Base-by-base conservation (phyloP, 768 basidiomycete species). In the Lentinula guzmanii region DNA sequence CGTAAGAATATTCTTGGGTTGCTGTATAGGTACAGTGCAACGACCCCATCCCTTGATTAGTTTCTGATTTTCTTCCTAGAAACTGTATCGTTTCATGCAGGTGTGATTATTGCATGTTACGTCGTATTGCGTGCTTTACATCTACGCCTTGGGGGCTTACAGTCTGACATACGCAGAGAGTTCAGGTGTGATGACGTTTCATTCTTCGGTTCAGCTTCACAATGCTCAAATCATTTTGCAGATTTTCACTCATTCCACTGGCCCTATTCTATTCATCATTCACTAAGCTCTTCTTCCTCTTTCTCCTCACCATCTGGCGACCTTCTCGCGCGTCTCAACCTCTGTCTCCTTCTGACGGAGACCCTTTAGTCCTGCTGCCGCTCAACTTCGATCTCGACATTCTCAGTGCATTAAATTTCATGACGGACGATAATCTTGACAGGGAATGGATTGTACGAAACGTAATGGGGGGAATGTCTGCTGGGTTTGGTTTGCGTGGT, bases 401-500 rank as follows among this genome's bases (percentile, higher is more conserved):
- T 24, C 62, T 72, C 7, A 57, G 68, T n/a, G 77, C 78, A 2
- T 76, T 87, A 50, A 76, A 82, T 61, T 65, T 88, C 2, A 77
- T 91, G 57, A 87, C 89, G 64, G 90, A 91, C 55, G 86, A 87
- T 63, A 83, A 81, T 34, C 72, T 93, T 1, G 90, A 93, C 70
- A 82, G 89, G 6, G 90, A 89, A 67, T 94, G 92, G 92, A 76
- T 92, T 5, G 85, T 93, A 4, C 80, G 92, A 28, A 93, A 94
- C 65, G 77, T 93, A 9, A 76, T 94, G 1, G 92, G 92, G 10
- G 92, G 92, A 0, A 87, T 94, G 84, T 87, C 91, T 10, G 88
- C 91, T 35, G 92, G 92, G 1, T 94, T 93, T 70, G 92, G 91
- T 0, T 71, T 94, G 58, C 83, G 91, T 68, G 89, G 91, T 92